These are phyloP conservation scores for Taphrina sp. DNA, from an alignment of 1,139 yeast species.

Conservation along the genomic window DNA sequence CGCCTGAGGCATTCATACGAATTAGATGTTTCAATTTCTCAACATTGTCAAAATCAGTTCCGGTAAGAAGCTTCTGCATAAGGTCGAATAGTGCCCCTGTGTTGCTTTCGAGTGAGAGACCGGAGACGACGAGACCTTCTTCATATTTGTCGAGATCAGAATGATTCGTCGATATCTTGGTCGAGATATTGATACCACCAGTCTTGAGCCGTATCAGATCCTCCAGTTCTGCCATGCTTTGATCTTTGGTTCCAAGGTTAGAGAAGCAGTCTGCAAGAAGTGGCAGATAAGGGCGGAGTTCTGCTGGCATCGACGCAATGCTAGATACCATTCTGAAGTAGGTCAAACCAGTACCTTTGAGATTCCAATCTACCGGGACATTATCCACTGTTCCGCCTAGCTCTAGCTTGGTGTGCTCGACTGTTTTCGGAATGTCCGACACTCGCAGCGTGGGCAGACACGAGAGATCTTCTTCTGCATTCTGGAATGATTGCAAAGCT, in stretches of 20 bases:
- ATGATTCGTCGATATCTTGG: slow-evolving; percentile 60
- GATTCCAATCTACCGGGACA: slow-evolving; percentile 41
- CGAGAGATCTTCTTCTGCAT: slow-evolving; percentile 67
- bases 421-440: slow-evolving; percentile 65
- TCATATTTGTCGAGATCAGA: slow-evolving; percentile 48
- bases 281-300: slow-evolving; percentile 67
- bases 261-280: slow-evolving; percentile 77
- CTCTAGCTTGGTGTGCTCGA: slow-evolving; percentile 48
- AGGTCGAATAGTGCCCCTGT: slow-evolving; percentile 59
- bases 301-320: slow-evolving; percentile 56
- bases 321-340: slow-evolving; percentile 64
- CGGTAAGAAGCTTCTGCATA: slow-evolving; percentile 65
- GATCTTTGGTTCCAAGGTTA: slow-evolving; percentile 72
- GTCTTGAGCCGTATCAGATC: slow-evolving; percentile 77
- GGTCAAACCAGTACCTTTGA: slow-evolving; percentile 67
- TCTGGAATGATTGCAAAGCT: slow-evolving; percentile 61
- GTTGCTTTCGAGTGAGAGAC: slow-evolving; percentile 72
- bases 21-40: slow-evolving; percentile 73
- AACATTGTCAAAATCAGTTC: slow-evolving; percentile 67
- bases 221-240: slow-evolving; percentile 76
- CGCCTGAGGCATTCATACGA: slow-evolving; percentile 53
- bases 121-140: slow-evolving; percentile 59
- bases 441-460: slow-evolving; percentile 75
- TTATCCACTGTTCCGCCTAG: slow-evolving; percentile 35
- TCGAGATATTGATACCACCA: slow-evolving; percentile 72